Evolutionary conservation across 305 asterid genomes (phyloP).

Genomic region (Solanum aculeatissimum): DNA sequence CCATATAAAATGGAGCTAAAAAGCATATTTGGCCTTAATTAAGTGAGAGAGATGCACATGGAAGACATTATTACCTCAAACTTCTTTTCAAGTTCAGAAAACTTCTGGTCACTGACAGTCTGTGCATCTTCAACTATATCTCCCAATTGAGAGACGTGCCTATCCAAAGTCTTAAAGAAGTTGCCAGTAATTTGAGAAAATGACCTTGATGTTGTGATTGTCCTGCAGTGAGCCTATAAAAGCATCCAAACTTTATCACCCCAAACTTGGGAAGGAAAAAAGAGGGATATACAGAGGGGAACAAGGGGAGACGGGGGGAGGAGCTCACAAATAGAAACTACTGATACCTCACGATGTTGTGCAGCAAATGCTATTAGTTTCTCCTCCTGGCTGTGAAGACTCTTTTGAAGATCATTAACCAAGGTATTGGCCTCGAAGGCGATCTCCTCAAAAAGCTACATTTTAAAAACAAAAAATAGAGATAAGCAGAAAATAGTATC

Average conservation of each 20-base stretch:
- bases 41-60: neutral
- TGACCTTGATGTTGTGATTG: slow-evolving; percentile 72
- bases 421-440: slow-evolving; percentile 79
- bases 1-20: neutral
- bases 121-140: slow-evolving; percentile 85
- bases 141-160: slow-evolving; percentile 68
- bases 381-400: slow-evolving; percentile 68
- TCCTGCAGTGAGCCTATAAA: slow-evolving; percentile 85
- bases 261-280: neutral
- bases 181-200: slow-evolving; percentile 55
- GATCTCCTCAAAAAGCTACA: slow-evolving; percentile 74
- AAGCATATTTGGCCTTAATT: neutral
- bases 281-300: neutral
- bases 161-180: slow-evolving; percentile 69
- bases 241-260: slow-evolving; percentile 1
- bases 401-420: slow-evolving; percentile 81
- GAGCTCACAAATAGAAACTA: slow-evolving; percentile 7
- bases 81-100: slow-evolving; percentile 86
- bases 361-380: slow-evolving; percentile 62
- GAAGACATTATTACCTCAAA: slow-evolving; percentile 64
- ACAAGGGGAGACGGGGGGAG: neutral
- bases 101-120: slow-evolving; percentile 49
- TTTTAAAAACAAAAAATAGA: slow-evolving; percentile 4
- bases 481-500: slow-evolving; percentile 1
- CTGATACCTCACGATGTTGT: slow-evolving; percentile 69